Conservation (phyloP, 345 rosid genomes). For the Euclidium syriacum region DNA sequence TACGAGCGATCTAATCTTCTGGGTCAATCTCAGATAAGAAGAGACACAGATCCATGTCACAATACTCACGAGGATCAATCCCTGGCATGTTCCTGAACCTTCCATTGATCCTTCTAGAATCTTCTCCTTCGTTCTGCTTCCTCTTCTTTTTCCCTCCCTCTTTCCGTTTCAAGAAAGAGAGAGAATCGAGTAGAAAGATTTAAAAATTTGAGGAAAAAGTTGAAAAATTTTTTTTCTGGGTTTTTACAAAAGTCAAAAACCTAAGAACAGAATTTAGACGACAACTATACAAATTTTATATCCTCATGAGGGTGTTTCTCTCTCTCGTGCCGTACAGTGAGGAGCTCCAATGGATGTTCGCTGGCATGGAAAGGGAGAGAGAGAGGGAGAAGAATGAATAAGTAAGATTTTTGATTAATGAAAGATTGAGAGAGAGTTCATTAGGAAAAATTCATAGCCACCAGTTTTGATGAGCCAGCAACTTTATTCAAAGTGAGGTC, state of each 20-base stretch:
- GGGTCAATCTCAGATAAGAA: constrained; percentile 52
- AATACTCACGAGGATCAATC: constrained; percentile 52
- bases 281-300: not conserved
- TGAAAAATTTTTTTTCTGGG: constrained; percentile 6
- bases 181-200: not conserved
- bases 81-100: constrained; percentile 69
- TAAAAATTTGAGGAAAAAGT: not conserved
- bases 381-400: not conserved
- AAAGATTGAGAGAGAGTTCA: not conserved
- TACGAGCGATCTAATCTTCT: constrained; percentile 59
- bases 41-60: constrained; percentile 69
- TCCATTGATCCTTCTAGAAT: constrained; percentile 48
- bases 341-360: constrained; percentile 31
- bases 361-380: constrained; percentile 29
- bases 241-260: not conserved
- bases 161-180: constrained; percentile 10
- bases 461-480: constrained; percentile 28
- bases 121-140: constrained; percentile 2
- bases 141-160: constrained; percentile 6
- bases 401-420: not conserved
- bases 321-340: constrained; percentile 11
- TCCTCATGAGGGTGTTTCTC: constrained; percentile 1
- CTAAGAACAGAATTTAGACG: not conserved
- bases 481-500: constrained; percentile 5
- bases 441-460: constrained; percentile 10